Evolutionary conservation across 1,284 basidiomycete species (phyloP).

Genomic region (Puccinia horiana): DNA sequence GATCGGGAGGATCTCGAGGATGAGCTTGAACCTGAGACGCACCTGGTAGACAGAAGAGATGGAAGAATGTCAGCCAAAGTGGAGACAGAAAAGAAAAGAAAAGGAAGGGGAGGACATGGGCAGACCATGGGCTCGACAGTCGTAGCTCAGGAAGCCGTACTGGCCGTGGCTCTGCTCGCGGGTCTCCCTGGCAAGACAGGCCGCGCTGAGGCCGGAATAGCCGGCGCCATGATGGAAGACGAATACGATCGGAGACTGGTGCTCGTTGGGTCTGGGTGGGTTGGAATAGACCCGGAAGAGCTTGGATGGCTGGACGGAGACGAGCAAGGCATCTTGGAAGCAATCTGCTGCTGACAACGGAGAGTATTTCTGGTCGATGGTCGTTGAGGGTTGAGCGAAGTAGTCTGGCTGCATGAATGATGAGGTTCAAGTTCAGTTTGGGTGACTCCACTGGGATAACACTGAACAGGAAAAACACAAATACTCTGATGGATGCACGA

Average conservation of each 20-base stretch:
- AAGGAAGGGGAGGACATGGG: neutral
- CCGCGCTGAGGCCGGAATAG: slow-evolving; percentile 83
- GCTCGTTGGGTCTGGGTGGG: neutral
- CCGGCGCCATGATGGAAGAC: slow-evolving; percentile 95
- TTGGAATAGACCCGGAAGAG: slow-evolving; percentile 33
- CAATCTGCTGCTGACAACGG: slow-evolving; percentile 55
- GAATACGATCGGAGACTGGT: slow-evolving; percentile 65
- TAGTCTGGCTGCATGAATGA: too few species aligned
- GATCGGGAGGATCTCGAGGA: slow-evolving; percentile 60
- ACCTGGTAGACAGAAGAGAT: neutral
- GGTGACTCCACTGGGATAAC: too few species aligned
- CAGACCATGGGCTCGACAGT: slow-evolving; percentile 85
- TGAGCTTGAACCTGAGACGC: neutral
- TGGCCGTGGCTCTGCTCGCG: slow-evolving; percentile 67
- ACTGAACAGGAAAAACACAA: too few species aligned
- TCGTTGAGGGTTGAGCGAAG: neutral
- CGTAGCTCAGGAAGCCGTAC: slow-evolving; percentile 78
- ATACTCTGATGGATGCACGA: too few species aligned
- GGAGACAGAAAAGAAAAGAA: neutral
- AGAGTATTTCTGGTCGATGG: slow-evolving; percentile 18
- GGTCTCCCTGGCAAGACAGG: slow-evolving; percentile 79
- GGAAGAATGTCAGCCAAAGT: neutral
- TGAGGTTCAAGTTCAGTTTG: too few species aligned
- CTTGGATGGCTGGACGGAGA: slow-evolving; percentile 52
- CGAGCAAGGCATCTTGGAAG: slow-evolving; percentile 56